Conservation (phyloP, 371 early-diverging fungal genomes). For the Mortierella sp. region DNA sequence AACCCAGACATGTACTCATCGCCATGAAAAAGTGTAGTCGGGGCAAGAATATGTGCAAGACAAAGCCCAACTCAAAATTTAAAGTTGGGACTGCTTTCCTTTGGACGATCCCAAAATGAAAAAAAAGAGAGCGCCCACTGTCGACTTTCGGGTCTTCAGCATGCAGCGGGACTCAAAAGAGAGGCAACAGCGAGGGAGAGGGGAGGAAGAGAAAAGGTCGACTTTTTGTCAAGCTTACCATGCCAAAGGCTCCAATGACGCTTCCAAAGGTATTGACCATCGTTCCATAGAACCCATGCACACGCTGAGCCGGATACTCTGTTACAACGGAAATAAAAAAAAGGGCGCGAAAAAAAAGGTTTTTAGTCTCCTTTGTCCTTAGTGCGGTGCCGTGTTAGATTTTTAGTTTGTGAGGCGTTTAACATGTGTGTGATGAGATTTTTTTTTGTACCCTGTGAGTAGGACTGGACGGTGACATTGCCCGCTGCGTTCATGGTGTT, state of each 20-base stretch:
- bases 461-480: conserved; percentile 30
- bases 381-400: no score
- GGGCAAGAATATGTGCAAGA: background rate
- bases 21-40: background rate
- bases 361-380: background rate
- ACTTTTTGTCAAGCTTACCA: conserved; percentile 47
- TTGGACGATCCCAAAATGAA: background rate
- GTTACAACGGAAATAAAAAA: background rate
- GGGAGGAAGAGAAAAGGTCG: background rate
- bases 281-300: conserved; percentile 53
- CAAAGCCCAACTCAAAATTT: background rate
- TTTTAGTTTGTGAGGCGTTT: no score
- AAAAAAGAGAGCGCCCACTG: background rate
- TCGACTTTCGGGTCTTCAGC: background rate
- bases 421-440: no score
- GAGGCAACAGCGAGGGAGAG: background rate
- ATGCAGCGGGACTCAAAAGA: no score
- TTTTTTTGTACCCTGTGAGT: conserved; percentile 23
- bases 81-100: conserved; percentile 1
- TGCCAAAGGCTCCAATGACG: conserved; percentile 60
- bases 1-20: background rate
- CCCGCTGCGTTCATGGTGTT: conserved; percentile 22
- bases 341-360: background rate
- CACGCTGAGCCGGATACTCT: conserved; percentile 44
- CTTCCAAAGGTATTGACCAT: conserved; percentile 67